A percentile compares a stretch with the other conserved stretches of the same genome.
phyloP scores from a whole-genome alignment of 2,329 filamentous ascomycete genomes.

The Trichoderma sp. region DNA sequence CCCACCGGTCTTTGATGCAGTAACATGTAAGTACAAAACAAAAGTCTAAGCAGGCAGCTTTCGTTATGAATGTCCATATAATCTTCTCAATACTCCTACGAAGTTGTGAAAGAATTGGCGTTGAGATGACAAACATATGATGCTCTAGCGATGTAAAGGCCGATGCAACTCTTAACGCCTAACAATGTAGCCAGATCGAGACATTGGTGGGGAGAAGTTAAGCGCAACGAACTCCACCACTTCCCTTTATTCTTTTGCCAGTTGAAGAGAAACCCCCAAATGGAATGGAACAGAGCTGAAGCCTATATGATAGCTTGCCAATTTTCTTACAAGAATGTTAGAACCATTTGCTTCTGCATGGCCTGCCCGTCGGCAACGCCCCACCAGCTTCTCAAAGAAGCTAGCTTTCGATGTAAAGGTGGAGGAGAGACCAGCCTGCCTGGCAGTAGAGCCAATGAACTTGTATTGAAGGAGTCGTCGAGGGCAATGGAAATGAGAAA shows the following conservation, averaged over 20 bases:
- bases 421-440: neutral
- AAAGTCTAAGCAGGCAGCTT: neutral
- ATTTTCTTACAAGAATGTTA: neutral
- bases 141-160: neutral
- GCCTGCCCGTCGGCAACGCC: neutral
- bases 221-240: neutral
- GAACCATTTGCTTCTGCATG: neutral
- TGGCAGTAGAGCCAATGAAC: neutral
- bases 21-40: neutral
- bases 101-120: neutral
- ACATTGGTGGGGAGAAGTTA: neutral
- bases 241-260: neutral
- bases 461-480: neutral
- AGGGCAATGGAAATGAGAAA: neutral
- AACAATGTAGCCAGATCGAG: neutral
- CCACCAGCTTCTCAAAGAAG: conserved; percentile 1
- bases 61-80: neutral
- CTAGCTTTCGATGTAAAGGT: neutral
- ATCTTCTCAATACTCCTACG: neutral
- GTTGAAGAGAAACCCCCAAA: neutral
- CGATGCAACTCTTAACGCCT: neutral
- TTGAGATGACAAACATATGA: neutral
- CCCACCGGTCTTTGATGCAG: neutral
- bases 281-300: neutral
- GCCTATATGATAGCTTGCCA: neutral